Conservation (phyloP, 768 basidiomycete genomes). For the Rhodosporidiobolus sp. region DNA sequence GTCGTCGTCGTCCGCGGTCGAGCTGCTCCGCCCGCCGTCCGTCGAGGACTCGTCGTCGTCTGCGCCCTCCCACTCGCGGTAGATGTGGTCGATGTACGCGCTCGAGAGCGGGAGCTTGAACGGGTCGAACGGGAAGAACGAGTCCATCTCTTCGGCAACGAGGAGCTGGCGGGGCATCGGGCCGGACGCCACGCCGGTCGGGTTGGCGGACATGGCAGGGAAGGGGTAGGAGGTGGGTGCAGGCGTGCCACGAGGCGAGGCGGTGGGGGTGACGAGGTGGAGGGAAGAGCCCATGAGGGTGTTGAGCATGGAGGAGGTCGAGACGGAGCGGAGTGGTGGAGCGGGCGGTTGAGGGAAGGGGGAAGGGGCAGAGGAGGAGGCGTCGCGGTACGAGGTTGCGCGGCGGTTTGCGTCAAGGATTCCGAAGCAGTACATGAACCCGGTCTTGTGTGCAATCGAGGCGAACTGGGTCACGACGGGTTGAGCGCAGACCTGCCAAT, state of each 20-base stretch:
- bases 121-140: constrained; percentile 98
- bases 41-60: constrained; percentile 60
- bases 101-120: constrained; percentile 80
- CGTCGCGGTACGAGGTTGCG: constrained; percentile 44
- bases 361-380: background rate
- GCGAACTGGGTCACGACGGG: constrained; percentile 93
- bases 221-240: background rate
- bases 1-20: constrained; percentile 9
- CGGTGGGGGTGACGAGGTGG: constrained; percentile 12
- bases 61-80: constrained; percentile 85
- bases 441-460: constrained; percentile 80
- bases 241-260: constrained; percentile 7
- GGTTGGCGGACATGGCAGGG: constrained; percentile 13
- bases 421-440: constrained; percentile 89
- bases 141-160: constrained; percentile 58
- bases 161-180: constrained; percentile 32
- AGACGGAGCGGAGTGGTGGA: constrained; percentile 34
- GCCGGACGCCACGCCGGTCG: constrained; percentile 15
- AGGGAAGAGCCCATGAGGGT: constrained; percentile 24
- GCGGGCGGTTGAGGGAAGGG: constrained; percentile 17
- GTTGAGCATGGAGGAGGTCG: constrained; percentile 31
- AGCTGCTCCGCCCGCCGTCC: constrained; percentile 45
- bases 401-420: constrained; percentile 86
- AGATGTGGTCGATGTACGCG: constrained; percentile 73
- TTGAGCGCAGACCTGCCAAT: constrained; percentile 72